Evolutionary conservation across 495 filamentous ascomycete species (phyloP), one percentile per base, ranked within the genome.

Genomic region (Cladorrhinum samala): DNA sequence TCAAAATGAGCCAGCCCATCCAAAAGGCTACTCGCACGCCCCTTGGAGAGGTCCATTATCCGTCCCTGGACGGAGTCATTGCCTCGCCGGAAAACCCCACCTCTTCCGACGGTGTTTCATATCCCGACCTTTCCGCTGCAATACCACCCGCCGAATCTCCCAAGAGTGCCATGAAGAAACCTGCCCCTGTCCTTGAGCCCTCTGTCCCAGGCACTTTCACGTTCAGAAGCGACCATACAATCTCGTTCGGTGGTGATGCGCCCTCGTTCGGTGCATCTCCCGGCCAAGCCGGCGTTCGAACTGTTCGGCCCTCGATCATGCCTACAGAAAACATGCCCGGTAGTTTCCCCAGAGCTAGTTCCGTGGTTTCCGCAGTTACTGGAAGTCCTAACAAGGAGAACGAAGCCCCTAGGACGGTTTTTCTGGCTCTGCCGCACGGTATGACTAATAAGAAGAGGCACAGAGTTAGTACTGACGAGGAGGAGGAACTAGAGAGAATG

Each of bases 391-490:
- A 78, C 63, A 80, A 79, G 62, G 76, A 79, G 57, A 77, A 76
- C 39, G 58, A 68, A 42, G 71, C 66, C 18, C 72, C 74, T 5
- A 55, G 43, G 0, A 50, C 49, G 18, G 52, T 55, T 14, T 54
- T 59, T 39, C 37, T 66, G 16, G 45, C 60, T 13, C 72, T 87
- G 27, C 76, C 84, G 4, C 85, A 89, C 59, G 86, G 87, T 27
- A 81, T 91, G 61, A 62, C 69, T 2, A 88, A 86, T 70, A 88
- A 91, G 74, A 89, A 89, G 72, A 77, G 85, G 42, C 77, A 77
- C 50, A 77, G 82, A 14, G 74, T 72, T 23, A 71, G 61, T 45
- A 71, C 66, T 23, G 76, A 79, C 56, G 78, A 79, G 53, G 72
- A 77, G 25, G 72, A 76, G 27, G 72, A 77, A 24, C 71, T 75